These are phyloP conservation scores for Rhodotorula kratochvilovae DNA, from an alignment of 768 basidiomycete species.

Conservation along the genomic window DNA sequence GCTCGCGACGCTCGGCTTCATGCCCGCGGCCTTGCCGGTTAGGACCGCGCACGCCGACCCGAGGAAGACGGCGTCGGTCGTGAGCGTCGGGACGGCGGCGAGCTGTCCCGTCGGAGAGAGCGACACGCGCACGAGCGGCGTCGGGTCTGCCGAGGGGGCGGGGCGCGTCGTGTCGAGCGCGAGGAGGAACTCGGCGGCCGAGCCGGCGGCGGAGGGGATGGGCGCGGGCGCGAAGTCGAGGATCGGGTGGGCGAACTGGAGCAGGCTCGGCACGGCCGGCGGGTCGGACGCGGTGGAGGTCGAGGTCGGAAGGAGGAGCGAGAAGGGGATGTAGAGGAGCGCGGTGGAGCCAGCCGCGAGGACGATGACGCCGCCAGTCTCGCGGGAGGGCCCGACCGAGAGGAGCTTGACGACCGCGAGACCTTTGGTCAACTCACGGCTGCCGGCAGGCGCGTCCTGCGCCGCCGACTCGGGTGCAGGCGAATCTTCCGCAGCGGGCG, in stretches of 20 bases:
- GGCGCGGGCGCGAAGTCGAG: constrained; percentile 24
- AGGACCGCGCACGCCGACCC: neutral
- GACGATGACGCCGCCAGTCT: constrained; percentile 26
- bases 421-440: constrained; percentile 23
- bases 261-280: neutral
- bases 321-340: constrained; percentile 31
- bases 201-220: neutral
- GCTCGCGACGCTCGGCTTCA: neutral
- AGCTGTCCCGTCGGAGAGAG: neutral
- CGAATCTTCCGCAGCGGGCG: neutral
- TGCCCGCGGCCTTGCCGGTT: neutral
- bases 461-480: neutral
- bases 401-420: constrained; percentile 37
- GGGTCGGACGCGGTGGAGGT: neutral
- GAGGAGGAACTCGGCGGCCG: constrained; percentile 22
- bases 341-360: constrained; percentile 33
- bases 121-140: neutral
- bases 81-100: constrained; percentile 3
- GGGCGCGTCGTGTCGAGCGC: constrained; percentile 20
- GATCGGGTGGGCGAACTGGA: constrained; percentile 25
- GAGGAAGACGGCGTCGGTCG: constrained; percentile 8
- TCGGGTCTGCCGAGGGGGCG: no score
- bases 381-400: constrained; percentile 13
- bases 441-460: neutral
- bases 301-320: constrained; percentile 10